Evolutionary conservation across 2,329 filamentous ascomycete species (phyloP).

Genomic region (Neonectria faginata): DNA sequence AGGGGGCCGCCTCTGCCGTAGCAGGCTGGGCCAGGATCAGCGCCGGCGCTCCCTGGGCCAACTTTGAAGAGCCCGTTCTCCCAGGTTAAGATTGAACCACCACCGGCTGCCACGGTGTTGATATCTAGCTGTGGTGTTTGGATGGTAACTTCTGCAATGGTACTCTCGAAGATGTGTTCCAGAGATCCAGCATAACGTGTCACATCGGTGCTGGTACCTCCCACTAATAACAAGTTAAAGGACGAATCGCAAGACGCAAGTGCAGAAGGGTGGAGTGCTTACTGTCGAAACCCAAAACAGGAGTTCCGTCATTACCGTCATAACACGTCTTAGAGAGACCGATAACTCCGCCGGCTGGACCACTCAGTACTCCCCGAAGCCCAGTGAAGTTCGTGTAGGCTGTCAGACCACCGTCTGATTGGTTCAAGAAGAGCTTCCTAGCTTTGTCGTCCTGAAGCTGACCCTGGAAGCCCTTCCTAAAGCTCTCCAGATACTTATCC

Average conservation of each 20-base stretch:
- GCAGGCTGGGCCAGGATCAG: conserved; percentile 76
- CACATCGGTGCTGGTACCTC: conserved; percentile 79
- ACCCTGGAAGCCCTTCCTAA: conserved; percentile 72
- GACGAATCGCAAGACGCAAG: not conserved
- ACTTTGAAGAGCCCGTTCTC: conserved; percentile 77
- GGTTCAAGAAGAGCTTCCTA: conserved; percentile 74
- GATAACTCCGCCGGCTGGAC: conserved; percentile 76
- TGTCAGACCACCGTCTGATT: conserved; percentile 57
- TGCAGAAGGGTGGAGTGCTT: not conserved
- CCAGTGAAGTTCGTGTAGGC: conserved; percentile 71
- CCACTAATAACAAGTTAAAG: conserved; percentile 46
- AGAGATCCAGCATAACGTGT: conserved; percentile 75
- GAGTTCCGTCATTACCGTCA: conserved; percentile 70
- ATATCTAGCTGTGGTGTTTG: conserved; percentile 79
- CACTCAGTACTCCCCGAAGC: conserved; percentile 72
- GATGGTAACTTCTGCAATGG: conserved; percentile 76
- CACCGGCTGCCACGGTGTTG: conserved; percentile 71
- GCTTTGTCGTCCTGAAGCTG: conserved; percentile 52
- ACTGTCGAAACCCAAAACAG: conserved; percentile 60
- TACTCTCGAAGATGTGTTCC: conserved; percentile 78
- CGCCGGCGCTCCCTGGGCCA: conserved; percentile 70
- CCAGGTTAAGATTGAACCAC: conserved; percentile 69
- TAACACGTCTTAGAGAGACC: conserved; percentile 77
- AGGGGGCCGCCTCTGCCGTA: conserved; percentile 76
- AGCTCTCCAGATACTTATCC: conserved; percentile 74